phyloP scores from a whole-genome alignment of 495 filamentous ascomycete species.

The Neurospora sp. region DNA sequence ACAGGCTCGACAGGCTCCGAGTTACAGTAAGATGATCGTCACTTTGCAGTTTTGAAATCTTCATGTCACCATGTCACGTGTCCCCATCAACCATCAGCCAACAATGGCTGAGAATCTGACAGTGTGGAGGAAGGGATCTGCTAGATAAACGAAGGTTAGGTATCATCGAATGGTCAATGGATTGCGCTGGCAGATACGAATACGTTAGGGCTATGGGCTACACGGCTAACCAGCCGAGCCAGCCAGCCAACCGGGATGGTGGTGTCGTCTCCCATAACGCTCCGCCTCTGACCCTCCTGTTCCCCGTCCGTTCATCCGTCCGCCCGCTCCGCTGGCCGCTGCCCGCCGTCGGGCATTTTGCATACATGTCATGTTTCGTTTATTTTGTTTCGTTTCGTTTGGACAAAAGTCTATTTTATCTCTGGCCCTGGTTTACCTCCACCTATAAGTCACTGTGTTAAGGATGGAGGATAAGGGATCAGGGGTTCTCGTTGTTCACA shows the following conservation, averaged over 20 bases:
- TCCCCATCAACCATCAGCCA: too few relatives aligned
- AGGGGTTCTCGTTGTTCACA: neutral
- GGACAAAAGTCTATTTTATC: too few relatives aligned
- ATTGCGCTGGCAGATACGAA: neutral
- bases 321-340: neutral
- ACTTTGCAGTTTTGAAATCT: neutral
- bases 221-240: too few relatives aligned
- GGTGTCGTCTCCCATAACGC: neutral
- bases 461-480: neutral
- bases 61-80: neutral
- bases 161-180: neutral
- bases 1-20: neutral
- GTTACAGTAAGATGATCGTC: neutral
- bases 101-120: too few relatives aligned
- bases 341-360: neutral
- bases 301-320: neutral
- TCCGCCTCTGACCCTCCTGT: neutral
- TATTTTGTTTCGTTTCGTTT: neutral
- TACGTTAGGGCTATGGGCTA: neutral
- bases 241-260: neutral
- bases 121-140: too few relatives aligned
- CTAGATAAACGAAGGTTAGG: neutral
- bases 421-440: neutral
- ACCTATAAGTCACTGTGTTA: neutral
- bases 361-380: neutral